These are phyloP conservation scores for Solanum acaule DNA, from an alignment of 257 asterid species.

Conservation along the genomic window DNA sequence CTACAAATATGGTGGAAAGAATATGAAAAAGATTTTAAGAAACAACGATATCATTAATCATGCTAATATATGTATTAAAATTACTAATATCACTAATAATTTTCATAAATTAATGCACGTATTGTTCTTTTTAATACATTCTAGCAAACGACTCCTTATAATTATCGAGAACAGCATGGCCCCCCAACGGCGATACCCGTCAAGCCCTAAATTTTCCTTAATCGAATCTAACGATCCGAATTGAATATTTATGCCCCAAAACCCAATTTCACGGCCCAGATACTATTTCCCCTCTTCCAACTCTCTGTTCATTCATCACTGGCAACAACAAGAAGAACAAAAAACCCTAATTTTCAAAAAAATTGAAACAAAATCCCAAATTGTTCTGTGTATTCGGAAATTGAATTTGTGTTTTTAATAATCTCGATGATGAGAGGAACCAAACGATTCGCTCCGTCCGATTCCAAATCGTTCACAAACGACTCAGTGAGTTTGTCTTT, in stretches of 20 bases:
- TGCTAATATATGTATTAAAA: too few relatives aligned
- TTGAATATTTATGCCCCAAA: constrained; percentile 2
- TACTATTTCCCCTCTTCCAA: background rate
- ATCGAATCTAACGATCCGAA: constrained; percentile 7
- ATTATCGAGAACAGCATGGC: background rate
- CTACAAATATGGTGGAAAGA: too few relatives aligned
- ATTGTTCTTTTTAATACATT: too few relatives aligned
- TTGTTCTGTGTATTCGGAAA: background rate
- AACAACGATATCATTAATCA: too few relatives aligned
- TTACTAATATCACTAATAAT: too few relatives aligned
- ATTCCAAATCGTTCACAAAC: constrained; percentile 39
- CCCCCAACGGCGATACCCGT: background rate
- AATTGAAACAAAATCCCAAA: background rate
- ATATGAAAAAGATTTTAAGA: too few relatives aligned
- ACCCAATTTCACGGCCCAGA: constrained; percentile 13
- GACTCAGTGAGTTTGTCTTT: constrained; percentile 43
- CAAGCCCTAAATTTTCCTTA: background rate
- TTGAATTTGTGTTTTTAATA: background rate
- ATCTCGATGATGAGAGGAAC: constrained; percentile 59
- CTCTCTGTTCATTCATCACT: background rate
- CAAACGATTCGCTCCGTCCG: constrained; percentile 62
- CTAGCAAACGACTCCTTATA: too few relatives aligned
- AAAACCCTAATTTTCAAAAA: constrained; percentile 28
- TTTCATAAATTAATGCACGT: too few relatives aligned
- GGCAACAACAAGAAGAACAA: background rate